Percentiles rank a stretch among this genome's conserved stretches.
Evolutionary conservation across 2,329 filamentous ascomycete species (phyloP).

Genomic region (Plenodomus biglobosus): DNA sequence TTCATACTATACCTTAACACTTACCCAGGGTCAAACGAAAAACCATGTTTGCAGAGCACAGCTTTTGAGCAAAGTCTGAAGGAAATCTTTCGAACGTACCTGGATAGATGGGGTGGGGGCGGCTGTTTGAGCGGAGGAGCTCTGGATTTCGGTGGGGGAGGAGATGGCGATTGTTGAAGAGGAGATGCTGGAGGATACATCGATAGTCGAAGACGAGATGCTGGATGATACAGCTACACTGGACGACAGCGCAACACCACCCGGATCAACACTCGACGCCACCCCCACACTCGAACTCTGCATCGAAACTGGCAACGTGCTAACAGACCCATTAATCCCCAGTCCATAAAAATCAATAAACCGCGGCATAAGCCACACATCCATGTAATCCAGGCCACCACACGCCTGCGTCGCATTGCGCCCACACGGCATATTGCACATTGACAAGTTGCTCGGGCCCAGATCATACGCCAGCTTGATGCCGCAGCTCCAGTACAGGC

Average conservation of each 20-base stretch:
- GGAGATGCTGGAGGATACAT: neutral
- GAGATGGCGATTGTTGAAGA: neutral
- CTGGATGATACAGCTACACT: too few relatives aligned
- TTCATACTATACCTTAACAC: too few relatives aligned
- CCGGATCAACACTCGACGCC: too few relatives aligned
- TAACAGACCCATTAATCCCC: too few relatives aligned
- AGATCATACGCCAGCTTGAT: neutral
- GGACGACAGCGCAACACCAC: too few relatives aligned
- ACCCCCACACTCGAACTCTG: too few relatives aligned
- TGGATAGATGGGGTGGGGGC: neutral
- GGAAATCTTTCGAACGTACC: slow-evolving; percentile 5
- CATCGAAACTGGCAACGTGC: too few relatives aligned
- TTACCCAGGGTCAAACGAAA: too few relatives aligned
- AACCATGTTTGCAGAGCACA: slow-evolving; percentile 10
- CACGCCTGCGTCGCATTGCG: neutral
- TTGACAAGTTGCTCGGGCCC: neutral
- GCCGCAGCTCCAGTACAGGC: neutral
- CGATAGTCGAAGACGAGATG: neutral
- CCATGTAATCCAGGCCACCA: neutral
- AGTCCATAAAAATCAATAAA: neutral
- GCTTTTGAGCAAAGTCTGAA: slow-evolving; percentile 8
- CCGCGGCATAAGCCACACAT: neutral
- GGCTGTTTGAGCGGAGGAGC: too few relatives aligned
- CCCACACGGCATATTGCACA: neutral
- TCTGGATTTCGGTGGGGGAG: neutral